These are phyloP conservation scores for Wickerhamiella kazuoi DNA, from an alignment of 805 yeast species.

Conservation along the genomic window DNA sequence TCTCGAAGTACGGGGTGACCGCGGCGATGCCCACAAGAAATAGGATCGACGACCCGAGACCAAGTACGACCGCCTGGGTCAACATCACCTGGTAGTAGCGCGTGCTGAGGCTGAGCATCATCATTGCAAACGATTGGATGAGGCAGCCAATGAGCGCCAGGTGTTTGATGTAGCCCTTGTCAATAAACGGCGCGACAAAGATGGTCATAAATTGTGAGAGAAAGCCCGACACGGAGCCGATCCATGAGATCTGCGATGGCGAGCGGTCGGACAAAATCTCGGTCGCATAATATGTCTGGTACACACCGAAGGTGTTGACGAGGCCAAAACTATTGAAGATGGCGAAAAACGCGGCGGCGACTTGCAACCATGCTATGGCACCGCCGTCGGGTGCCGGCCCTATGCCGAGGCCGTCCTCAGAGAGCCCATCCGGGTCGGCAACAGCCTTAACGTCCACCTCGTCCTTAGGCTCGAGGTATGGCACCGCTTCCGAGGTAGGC, in stretches of 20 bases:
- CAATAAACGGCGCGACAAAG: slow-evolving; percentile 16
- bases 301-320: slow-evolving; percentile 14
- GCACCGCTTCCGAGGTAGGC: too few species aligned
- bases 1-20: slow-evolving; percentile 29
- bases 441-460: too few species aligned
- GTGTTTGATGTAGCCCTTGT: slow-evolving; percentile 15
- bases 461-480: too few species aligned
- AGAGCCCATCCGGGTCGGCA: too few species aligned
- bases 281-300: slow-evolving; percentile 12
- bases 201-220: slow-evolving; percentile 2
- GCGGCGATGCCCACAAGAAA: slow-evolving; percentile 30
- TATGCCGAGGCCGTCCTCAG: too few species aligned
- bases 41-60: slow-evolving; percentile 27
- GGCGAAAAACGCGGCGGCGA: slow-evolving; percentile 16
- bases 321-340: slow-evolving; percentile 15
- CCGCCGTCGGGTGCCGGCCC: slow-evolving; percentile 19
- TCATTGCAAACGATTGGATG: slow-evolving; percentile 14
- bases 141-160: slow-evolving; percentile 15
- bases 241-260: slow-evolving; percentile 14
- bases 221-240: slow-evolving; percentile 11
- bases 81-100: slow-evolving; percentile 34
- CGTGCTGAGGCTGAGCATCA: slow-evolving; percentile 22
- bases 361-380: slow-evolving; percentile 14
- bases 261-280: slow-evolving; percentile 3
- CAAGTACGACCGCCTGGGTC: slow-evolving; percentile 33